Evolutionary conservation across 1,139 yeast species (phyloP).

Genomic region (Zhuliangozyma blackwelliae): DNA sequence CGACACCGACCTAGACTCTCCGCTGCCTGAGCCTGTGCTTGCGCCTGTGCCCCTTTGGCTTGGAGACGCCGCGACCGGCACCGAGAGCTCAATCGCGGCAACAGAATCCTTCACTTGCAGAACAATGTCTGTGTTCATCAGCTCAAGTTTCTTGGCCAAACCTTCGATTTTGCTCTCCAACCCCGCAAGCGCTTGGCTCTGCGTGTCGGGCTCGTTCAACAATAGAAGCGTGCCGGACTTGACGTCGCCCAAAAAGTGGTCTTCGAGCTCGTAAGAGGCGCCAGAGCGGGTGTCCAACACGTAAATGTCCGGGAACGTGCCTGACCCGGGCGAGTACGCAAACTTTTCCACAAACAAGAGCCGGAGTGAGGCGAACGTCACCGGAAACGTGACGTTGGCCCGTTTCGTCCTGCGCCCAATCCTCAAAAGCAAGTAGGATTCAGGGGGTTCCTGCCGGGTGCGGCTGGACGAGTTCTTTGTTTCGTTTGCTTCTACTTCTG

Average conservation of each 20-base stretch:
- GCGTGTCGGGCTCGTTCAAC: conserved; percentile 39
- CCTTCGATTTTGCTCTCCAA: conserved; percentile 22
- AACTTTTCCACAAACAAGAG: conserved; percentile 81
- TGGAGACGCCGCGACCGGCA: conserved; percentile 5
- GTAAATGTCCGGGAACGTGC: conserved; percentile 76
- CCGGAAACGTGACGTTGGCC: conserved; percentile 39
- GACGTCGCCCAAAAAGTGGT: conserved; percentile 51
- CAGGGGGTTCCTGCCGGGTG: neutral
- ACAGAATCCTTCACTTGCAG: conserved; percentile 22
- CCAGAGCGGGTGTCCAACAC: conserved; percentile 58
- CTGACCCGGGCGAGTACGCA: conserved; percentile 72
- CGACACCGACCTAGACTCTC: neutral
- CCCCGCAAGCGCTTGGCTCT: conserved; percentile 16
- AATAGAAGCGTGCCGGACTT: conserved; percentile 57
- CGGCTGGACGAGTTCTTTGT: neutral
- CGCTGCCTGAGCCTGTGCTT: neutral
- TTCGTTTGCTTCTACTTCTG: neutral
- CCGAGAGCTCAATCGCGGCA: conserved; percentile 18
- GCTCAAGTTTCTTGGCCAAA: conserved; percentile 26
- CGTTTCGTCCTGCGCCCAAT: conserved; percentile 15
- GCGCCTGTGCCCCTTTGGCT: neutral
- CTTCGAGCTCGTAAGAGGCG: conserved; percentile 73
- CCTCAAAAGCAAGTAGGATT: conserved; percentile 32
- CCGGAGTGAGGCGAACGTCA: conserved; percentile 61
- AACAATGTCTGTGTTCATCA: conserved; percentile 19